Conservation (phyloP, 495 filamentous ascomycete genomes). For the Alectoria sarmentosa region DNA sequence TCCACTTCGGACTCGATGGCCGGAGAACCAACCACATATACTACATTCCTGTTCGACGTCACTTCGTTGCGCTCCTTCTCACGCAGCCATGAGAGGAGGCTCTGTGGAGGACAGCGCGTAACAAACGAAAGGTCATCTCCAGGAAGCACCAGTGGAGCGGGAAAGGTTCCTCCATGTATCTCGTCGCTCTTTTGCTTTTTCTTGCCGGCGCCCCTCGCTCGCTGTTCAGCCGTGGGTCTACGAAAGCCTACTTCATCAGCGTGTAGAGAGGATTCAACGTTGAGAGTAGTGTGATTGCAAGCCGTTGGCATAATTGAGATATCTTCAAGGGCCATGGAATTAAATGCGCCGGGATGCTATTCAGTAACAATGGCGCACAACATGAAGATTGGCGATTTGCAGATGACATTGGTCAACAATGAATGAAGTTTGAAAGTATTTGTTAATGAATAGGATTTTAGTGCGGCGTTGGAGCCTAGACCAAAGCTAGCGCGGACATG, state of each 20-base stretch:
- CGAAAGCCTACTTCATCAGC: conserved; percentile 13
- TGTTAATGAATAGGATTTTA: background rate
- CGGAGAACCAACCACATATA: conserved; percentile 49
- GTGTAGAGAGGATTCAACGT: background rate
- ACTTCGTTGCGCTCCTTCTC: conserved; percentile 47
- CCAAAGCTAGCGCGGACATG: background rate
- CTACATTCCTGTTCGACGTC: conserved; percentile 38
- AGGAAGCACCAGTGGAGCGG: conserved; percentile 54
- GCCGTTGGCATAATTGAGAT: background rate
- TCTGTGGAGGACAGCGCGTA: conserved; percentile 49
- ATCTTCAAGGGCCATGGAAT: background rate
- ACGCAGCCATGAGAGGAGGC: conserved; percentile 46
- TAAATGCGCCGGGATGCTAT: too few relatives aligned
- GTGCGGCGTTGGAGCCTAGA: conserved; percentile 2
- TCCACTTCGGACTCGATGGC: conserved; percentile 29
- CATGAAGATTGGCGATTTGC: background rate
- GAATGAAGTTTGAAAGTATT: background rate
- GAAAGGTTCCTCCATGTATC: conserved; percentile 36
- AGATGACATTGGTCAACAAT: background rate
- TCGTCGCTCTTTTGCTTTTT: background rate
- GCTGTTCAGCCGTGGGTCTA: conserved; percentile 9
- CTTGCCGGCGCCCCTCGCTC: conserved; percentile 10
- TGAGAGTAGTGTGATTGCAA: conserved; percentile 1
- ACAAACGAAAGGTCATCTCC: conserved; percentile 51
- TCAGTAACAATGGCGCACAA: background rate